A percentile compares a stretch with the other conserved stretches of the same genome.
phyloP scores from a whole-genome alignment of 257 asterid species.

The Scutellaria minor region DNA sequence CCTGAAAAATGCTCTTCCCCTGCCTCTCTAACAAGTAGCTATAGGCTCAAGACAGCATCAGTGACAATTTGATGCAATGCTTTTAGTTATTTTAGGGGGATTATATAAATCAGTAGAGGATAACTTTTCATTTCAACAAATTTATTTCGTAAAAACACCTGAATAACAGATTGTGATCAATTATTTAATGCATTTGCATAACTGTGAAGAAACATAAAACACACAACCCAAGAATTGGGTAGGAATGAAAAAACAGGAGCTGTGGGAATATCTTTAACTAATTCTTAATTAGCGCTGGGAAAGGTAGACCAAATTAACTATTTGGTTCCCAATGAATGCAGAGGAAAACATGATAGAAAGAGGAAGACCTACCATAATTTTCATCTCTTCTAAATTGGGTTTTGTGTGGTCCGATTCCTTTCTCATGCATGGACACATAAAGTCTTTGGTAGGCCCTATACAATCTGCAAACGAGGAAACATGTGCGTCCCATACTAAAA shows the following conservation, averaged over 20 bases:
- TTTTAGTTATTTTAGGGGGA: too few relatives aligned
- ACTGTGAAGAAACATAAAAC: background rate
- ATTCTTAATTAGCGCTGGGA: background rate
- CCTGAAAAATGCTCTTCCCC: conserved; percentile 7
- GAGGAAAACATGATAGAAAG: conserved; percentile 19
- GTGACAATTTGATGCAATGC: background rate
- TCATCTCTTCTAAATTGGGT: conserved; percentile 97
- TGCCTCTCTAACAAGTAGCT: background rate
- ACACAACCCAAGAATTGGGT: conserved; percentile 4
- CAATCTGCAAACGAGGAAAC: conserved; percentile 55
- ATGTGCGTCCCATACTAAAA: conserved; percentile 6
- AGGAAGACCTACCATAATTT: conserved; percentile 65
- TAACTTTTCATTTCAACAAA: background rate
- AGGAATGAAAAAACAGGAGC: background rate
- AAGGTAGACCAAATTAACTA: conserved; percentile 4
- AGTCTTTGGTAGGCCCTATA: conserved; percentile 85
- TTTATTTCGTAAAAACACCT: background rate
- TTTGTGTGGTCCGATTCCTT: conserved; percentile 83
- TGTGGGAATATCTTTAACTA: conserved; percentile 10
- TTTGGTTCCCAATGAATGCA: conserved; percentile 12
- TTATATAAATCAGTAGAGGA: background rate
- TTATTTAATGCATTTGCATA: background rate
- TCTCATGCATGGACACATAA: conserved; percentile 85
- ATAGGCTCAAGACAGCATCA: background rate
- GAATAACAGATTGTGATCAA: background rate